Conservation (phyloP, 176 grass and related monocot genomes). For the Elaeis guineensis region DNA sequence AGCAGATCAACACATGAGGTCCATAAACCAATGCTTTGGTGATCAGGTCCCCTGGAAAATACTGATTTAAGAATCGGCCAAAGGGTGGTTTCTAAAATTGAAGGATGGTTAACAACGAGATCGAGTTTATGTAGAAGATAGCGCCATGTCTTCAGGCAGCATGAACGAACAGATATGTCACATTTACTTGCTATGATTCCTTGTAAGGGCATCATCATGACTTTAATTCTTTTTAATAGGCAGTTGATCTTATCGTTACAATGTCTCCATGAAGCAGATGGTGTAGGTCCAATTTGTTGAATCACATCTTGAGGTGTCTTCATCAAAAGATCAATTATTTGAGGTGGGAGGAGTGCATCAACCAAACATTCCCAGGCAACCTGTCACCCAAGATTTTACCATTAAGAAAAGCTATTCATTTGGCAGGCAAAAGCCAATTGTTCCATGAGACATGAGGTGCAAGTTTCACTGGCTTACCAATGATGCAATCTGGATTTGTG, state of each 20-base stretch:
- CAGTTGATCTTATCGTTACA: conserved; percentile 4
- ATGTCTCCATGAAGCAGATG: conserved; percentile 8
- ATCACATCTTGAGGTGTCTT: conserved; percentile 7
- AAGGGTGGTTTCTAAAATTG: conserved; percentile 50
- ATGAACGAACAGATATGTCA: conserved; percentile 40
- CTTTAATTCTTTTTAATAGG: conserved; percentile 57
- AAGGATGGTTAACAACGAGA: conserved; percentile 41
- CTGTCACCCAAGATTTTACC: conserved; percentile 19
- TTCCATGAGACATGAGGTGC: neutral
- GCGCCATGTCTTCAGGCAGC: conserved; percentile 68
- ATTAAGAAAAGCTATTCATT: neutral
- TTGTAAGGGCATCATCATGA: conserved; percentile 65
- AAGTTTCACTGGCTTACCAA: conserved; percentile 41
- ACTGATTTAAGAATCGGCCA: conserved; percentile 54
- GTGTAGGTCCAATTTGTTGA: conserved; percentile 11
- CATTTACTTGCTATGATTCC: conserved; percentile 55
- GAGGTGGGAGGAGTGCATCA: conserved; percentile 51
- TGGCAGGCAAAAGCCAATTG: neutral
- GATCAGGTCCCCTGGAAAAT: conserved; percentile 41
- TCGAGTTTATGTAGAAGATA: conserved; percentile 74
- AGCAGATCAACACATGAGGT: conserved; percentile 60
- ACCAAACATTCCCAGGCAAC: conserved; percentile 79
- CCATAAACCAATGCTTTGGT: conserved; percentile 46
- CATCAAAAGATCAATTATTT: conserved; percentile 14
- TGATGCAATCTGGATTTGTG: conserved; percentile 62